phyloP scores from a whole-genome alignment of 2,329 filamentous ascomycete species.

The Coniochaeta ligniaria region DNA sequence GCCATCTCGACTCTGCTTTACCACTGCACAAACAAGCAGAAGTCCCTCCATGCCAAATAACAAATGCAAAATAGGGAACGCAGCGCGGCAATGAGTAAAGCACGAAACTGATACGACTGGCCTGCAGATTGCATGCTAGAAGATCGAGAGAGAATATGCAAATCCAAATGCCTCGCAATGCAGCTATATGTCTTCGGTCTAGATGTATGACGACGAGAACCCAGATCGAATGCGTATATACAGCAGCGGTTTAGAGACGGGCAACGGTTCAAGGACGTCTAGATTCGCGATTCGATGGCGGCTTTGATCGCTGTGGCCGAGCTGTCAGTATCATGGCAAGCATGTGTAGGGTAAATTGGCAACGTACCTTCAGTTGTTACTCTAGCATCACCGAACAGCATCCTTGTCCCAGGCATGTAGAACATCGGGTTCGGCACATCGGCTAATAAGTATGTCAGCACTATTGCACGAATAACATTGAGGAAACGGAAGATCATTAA shows the following conservation, averaged over 20 bases:
- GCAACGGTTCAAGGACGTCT: neutral
- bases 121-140: neutral
- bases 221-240: neutral
- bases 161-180: neutral
- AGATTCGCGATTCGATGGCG: conserved; percentile 20
- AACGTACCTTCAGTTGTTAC: conserved; percentile 68
- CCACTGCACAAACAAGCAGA: neutral
- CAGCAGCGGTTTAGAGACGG: neutral
- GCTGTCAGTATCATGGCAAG: neutral
- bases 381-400: conserved; percentile 89
- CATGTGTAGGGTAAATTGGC: conserved; percentile 3
- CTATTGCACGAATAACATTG: neutral
- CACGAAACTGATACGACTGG: neutral
- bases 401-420: conserved; percentile 81
- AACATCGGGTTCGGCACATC: conserved; percentile 94
- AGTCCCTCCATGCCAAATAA: neutral
- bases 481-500: neutral
- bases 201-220: neutral
- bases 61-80: neutral
- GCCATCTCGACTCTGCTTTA: neutral
- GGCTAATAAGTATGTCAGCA: conserved; percentile 34
- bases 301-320: conserved; percentile 19
- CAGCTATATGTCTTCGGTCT: neutral
- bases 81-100: neutral
- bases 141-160: neutral